phyloP scores from a whole-genome alignment of 73 alveolate genomes.

The Symbiodinium pilosum region DNA sequence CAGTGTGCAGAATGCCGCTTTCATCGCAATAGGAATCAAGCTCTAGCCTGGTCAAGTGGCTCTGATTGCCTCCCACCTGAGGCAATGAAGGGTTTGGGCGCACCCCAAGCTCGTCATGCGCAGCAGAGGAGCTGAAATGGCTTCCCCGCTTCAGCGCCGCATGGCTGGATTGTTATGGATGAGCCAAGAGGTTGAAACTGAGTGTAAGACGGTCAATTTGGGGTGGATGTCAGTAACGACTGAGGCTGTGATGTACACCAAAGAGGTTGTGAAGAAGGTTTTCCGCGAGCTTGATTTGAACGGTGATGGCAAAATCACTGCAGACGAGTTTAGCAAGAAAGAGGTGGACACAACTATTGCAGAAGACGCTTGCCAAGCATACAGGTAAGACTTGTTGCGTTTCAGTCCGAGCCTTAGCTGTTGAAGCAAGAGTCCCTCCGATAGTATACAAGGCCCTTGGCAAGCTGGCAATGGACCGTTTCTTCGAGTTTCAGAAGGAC shows the following conservation, averaged over 20 bases:
- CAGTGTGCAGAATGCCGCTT: conserved; percentile 60
- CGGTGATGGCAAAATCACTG: conserved; percentile 75
- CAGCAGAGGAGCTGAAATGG: conserved; percentile 49
- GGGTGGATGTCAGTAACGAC: no score
- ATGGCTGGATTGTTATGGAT: background rate
- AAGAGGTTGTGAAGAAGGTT: conserved; percentile 45
- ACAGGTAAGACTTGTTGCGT: background rate
- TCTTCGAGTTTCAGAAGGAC: conserved; percentile 58
- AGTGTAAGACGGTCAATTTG: no score
- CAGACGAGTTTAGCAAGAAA: conserved; percentile 70
- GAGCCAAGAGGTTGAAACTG: no score
- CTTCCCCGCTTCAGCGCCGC: conserved; percentile 74
- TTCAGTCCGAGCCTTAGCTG: background rate
- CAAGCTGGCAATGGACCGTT: conserved; percentile 81
- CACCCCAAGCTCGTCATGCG: conserved; percentile 36
- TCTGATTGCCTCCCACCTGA: no score
- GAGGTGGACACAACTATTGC: conserved; percentile 60
- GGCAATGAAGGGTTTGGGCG: conserved; percentile 34
- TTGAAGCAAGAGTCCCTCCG: background rate
- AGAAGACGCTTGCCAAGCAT: background rate
- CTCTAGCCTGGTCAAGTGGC: background rate
- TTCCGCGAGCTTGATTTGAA: conserved; percentile 70
- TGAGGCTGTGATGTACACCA: conserved; percentile 65
- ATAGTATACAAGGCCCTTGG: conserved; percentile 5
- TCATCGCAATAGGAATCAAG: background rate